These are phyloP conservation scores for Termitomyces sp. DNA, from an alignment of 768 basidiomycete genomes.

Conservation along the genomic window DNA sequence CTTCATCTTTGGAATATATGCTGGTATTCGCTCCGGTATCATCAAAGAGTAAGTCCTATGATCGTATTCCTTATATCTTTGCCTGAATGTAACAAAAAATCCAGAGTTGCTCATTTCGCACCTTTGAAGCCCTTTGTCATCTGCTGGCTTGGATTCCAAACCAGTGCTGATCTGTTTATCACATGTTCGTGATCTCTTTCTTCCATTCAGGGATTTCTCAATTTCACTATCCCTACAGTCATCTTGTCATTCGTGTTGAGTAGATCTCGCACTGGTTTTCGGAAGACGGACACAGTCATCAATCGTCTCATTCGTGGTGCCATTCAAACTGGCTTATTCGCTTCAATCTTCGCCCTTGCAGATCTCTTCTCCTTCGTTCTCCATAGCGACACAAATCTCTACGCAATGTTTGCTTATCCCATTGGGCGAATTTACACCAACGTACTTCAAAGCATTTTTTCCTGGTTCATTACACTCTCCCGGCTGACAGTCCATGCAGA, in stretches of 20 bases:
- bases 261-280: slow-evolving; percentile 44
- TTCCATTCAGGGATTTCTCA: background rate
- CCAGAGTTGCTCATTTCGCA: slow-evolving; percentile 35
- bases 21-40: slow-evolving; percentile 37
- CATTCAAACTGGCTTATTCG: slow-evolving; percentile 48
- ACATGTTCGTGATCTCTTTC: slow-evolving; percentile 27
- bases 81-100: background rate
- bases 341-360: slow-evolving; percentile 42
- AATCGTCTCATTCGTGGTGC: slow-evolving; percentile 50
- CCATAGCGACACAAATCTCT: slow-evolving; percentile 24
- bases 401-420: slow-evolving; percentile 21
- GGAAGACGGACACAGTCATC: slow-evolving; percentile 44
- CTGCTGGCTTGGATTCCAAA: slow-evolving; percentile 42
- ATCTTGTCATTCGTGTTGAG: slow-evolving; percentile 25
- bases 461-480: background rate
- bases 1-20: slow-evolving; percentile 36
- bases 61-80: background rate
- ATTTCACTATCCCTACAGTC: slow-evolving; percentile 9
- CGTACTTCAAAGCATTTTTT: slow-evolving; percentile 17
- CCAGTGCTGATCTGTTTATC: slow-evolving; percentile 36
- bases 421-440: slow-evolving; percentile 36
- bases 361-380: slow-evolving; percentile 38
- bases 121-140: slow-evolving; percentile 36
- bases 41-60: slow-evolving; percentile 28
- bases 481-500: slow-evolving; percentile 19